phyloP scores from a whole-genome alignment of 129 eudicot species.

The Flaveria sonorensis region DNA sequence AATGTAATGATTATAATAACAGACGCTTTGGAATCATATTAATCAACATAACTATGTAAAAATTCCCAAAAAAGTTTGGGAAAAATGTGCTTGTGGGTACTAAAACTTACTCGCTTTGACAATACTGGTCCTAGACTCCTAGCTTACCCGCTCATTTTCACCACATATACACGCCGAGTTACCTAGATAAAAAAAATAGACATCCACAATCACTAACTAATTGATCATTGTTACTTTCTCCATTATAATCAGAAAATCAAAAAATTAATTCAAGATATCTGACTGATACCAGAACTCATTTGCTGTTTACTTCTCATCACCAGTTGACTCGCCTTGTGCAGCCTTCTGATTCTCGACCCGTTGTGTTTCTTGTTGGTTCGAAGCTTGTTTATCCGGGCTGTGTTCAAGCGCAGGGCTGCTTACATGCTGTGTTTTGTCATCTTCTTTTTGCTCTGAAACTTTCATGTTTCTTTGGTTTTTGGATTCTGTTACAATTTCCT shows the following conservation, averaged over 20 bases:
- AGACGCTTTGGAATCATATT: too few species aligned
- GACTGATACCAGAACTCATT: background rate
- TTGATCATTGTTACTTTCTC: constrained; percentile 3
- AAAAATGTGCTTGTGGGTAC: too few species aligned
- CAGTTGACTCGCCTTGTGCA: background rate
- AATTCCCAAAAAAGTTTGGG: too few species aligned
- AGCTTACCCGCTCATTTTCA: too few species aligned
- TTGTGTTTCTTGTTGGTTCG: constrained; percentile 15
- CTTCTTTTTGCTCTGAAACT: constrained; percentile 16
- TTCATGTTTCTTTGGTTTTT: constrained; percentile 42
- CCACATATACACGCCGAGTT: too few species aligned
- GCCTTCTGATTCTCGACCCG: constrained; percentile 6
- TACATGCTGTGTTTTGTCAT: constrained; percentile 14
- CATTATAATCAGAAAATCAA: background rate
- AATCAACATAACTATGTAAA: too few species aligned
- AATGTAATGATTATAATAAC: too few species aligned
- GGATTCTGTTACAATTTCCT: constrained; percentile 56
- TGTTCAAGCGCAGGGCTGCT: constrained; percentile 3
- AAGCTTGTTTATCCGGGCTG: constrained; percentile 11
- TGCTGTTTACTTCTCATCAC: constrained; percentile 15
- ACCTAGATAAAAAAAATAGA: background rate
- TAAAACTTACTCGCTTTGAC: too few species aligned
- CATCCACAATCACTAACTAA: constrained; percentile 9
- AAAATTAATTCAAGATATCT: background rate
- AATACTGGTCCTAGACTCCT: too few species aligned